Evolutionary conservation across 2,329 filamentous ascomycete species (phyloP).

Genomic region (Sphaceloma murrayae): DNA sequence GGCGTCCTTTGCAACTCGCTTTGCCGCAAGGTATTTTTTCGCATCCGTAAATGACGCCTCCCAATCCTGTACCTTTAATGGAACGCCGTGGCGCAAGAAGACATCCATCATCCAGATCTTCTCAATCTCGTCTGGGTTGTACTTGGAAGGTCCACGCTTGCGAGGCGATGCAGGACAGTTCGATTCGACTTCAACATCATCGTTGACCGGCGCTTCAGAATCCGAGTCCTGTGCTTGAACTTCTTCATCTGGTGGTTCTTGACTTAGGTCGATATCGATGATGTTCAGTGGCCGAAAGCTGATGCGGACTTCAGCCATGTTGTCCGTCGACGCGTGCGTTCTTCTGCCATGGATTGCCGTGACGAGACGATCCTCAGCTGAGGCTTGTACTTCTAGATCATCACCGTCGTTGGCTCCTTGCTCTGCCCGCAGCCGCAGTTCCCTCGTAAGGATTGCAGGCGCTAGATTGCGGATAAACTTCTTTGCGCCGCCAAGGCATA

Average conservation of each 20-base stretch:
- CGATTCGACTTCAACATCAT: slow-evolving; percentile 25
- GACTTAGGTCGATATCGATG: slow-evolving; percentile 65
- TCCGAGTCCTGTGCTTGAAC: slow-evolving; percentile 34
- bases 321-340: slow-evolving; percentile 64
- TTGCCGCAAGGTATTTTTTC: slow-evolving; percentile 23
- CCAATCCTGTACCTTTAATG: slow-evolving; percentile 56
- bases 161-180: slow-evolving; percentile 31
- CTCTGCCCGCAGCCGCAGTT: slow-evolving; percentile 36
- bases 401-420: slow-evolving; percentile 13
- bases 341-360: slow-evolving; percentile 58
- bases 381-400: slow-evolving; percentile 33
- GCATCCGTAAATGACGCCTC: slow-evolving; percentile 37
- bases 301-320: slow-evolving; percentile 65
- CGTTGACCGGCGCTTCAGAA: slow-evolving; percentile 23
- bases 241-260: slow-evolving; percentile 64
- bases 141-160: slow-evolving; percentile 39
- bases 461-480: slow-evolving; percentile 77
- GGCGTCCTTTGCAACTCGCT: slow-evolving; percentile 22
- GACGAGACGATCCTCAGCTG: slow-evolving; percentile 47
- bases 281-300: slow-evolving; percentile 67
- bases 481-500: slow-evolving; percentile 62
- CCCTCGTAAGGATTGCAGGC: slow-evolving; percentile 61
- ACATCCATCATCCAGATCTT: slow-evolving; percentile 60
- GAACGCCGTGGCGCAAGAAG: slow-evolving; percentile 54
- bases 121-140: slow-evolving; percentile 57